A percentile compares a stretch with the other conserved stretches of the same genome.
These are phyloP conservation scores for Akanthomyces dipterigenus DNA, from an alignment of 2,329 filamentous ascomycete genomes.

Conservation along the genomic window DNA sequence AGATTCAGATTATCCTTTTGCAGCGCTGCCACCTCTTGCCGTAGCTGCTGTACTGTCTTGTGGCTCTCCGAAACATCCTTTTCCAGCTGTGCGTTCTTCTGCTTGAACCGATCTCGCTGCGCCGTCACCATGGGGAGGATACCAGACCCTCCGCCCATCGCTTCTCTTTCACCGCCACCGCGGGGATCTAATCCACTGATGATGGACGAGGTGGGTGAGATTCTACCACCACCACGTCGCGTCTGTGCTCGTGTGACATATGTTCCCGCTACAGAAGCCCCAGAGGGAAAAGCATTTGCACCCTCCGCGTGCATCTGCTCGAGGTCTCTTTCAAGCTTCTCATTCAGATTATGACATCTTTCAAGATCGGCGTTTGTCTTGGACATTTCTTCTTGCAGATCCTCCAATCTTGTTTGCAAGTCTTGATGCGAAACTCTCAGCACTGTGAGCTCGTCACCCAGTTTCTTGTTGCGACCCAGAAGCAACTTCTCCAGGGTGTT, in stretches of 20 bases:
- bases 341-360: slow-evolving; percentile 73
- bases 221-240: slow-evolving; percentile 59
- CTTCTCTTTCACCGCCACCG: slow-evolving; percentile 44
- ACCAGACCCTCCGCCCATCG: slow-evolving; percentile 69
- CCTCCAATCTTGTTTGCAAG: slow-evolving; percentile 70
- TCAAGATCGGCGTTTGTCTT: slow-evolving; percentile 80
- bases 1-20: slow-evolving; percentile 95
- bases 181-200: slow-evolving; percentile 91
- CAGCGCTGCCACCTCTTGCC: slow-evolving; percentile 83
- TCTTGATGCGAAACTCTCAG: slow-evolving; percentile 92
- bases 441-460: slow-evolving; percentile 87
- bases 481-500: slow-evolving; percentile 88
- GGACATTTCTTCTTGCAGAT: slow-evolving; percentile 76
- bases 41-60: slow-evolving; percentile 72
- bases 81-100: slow-evolving; percentile 86
- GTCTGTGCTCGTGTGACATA: slow-evolving; percentile 61
- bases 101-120: slow-evolving; percentile 96
- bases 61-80: slow-evolving; percentile 82
- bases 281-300: slow-evolving; percentile 76
- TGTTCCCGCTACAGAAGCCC: slow-evolving; percentile 87
- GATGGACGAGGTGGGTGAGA: slow-evolving; percentile 93
- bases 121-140: slow-evolving; percentile 98
- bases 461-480: slow-evolving; percentile 90
- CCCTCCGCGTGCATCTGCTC: slow-evolving; percentile 80
- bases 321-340: slow-evolving; percentile 87